These are phyloP conservation scores for Puccinia polysora DNA, from an alignment of 1,284 basidiomycete species.

Conservation along the genomic window DNA sequence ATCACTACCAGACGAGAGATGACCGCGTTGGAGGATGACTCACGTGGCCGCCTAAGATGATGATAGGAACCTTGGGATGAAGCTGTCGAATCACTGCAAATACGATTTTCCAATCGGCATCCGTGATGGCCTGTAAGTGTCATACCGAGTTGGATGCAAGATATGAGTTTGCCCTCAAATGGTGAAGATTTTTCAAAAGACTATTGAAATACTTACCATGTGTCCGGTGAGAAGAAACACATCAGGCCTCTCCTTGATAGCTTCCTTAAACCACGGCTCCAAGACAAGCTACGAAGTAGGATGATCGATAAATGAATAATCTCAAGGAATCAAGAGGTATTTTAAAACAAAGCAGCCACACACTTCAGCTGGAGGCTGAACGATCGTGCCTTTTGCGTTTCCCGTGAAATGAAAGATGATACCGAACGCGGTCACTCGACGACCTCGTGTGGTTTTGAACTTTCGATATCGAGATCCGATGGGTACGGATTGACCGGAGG, in stretches of 20 bases:
- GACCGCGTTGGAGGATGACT: constrained; percentile 38
- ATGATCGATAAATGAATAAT: neutral
- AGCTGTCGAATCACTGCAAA: constrained; percentile 68
- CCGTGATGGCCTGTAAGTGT: constrained; percentile 47
- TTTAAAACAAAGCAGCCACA: constrained; percentile 59
- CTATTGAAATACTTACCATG: constrained; percentile 47
- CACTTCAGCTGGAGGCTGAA: constrained; percentile 55
- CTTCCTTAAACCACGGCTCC: constrained; percentile 64
- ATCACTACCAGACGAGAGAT: neutral
- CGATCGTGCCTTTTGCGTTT: constrained; percentile 62
- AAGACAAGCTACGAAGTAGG: constrained; percentile 41
- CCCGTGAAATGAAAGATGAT: constrained; percentile 71
- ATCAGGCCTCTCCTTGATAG: constrained; percentile 72
- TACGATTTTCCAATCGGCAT: constrained; percentile 63
- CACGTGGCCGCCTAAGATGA: constrained; percentile 66
- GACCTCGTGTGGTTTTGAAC: constrained; percentile 68
- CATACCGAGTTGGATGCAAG: neutral
- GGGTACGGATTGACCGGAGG: constrained; percentile 58
- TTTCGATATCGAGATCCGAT: constrained; percentile 60
- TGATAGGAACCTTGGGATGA: constrained; percentile 68
- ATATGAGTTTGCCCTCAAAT: constrained; percentile 54
- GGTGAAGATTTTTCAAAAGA: constrained; percentile 6
- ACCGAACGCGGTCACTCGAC: constrained; percentile 70
- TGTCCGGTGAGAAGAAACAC: constrained; percentile 70
- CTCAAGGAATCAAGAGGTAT: neutral